Evolutionary conservation across 129 eudicot genomes (phyloP), one percentile per base, ranked within the genome.

Genomic region (Flaveria sonorensis): DNA sequence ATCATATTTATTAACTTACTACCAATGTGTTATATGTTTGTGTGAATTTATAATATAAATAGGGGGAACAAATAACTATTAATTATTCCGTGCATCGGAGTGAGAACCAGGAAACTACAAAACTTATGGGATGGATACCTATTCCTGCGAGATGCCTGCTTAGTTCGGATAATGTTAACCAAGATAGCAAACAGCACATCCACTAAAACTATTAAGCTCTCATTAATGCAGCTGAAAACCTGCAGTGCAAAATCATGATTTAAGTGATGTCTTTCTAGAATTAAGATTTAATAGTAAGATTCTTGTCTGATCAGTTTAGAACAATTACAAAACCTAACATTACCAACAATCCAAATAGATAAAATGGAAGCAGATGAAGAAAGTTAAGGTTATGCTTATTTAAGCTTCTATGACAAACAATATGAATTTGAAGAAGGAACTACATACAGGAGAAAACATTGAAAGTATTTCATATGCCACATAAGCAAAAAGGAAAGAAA

Each of bases 131-230:
- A 64, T n/a, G 68, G 7, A 12, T 81, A 92, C 98, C 96, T 92
- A 84, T 70, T 81, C 56, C 75, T 70, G 12, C 46, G 74, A 61
- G 84, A 70, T 71, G 80, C 30, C 15, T 78, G 68, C 76, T 81
- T 91, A 48, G 81, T 69, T 77, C 86, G 80, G 79, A 81, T 74
- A 46, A 78, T 20, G 69, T 73, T 93, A 56, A 93, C 68, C 71
- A 78, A 46, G 43, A 87, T 70, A 50, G 83, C 89, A 80, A 90
- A 93, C 73, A 81, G 84, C 81, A 90, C 72, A 46, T 88, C 92
- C 45, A 79, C 81, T 53, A 84, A 67, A 77, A 73, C 47, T 47
- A 67, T 65, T 53, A 64, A 70, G 81, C 87, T 84, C 79, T 90
- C 95, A 57, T 73, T 79, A 7, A 90, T 68, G 76, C 88, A 88